Conservation (phyloP, 1,284 basidiomycete species). For the Ceratobasidium theobromae region DNA sequence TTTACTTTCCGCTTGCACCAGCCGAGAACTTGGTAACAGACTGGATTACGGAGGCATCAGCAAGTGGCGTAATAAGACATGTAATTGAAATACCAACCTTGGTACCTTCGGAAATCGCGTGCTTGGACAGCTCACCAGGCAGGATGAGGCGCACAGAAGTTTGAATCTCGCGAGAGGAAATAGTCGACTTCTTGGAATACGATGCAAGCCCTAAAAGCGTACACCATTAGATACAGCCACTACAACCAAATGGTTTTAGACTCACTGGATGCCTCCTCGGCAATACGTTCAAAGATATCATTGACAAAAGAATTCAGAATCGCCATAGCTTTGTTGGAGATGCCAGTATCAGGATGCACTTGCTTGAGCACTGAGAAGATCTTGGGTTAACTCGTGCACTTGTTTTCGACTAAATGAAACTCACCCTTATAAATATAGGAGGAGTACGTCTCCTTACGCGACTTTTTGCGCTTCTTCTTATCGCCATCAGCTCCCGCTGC, state of each 20-base stretch:
- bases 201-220: slow-evolving; percentile 64
- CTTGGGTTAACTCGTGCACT: slow-evolving; percentile 33
- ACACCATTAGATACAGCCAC: neutral
- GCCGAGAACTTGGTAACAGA: slow-evolving; percentile 57
- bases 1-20: slow-evolving; percentile 38
- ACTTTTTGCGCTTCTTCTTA: slow-evolving; percentile 62
- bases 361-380: slow-evolving; percentile 58
- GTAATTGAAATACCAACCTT: slow-evolving; percentile 45
- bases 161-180: slow-evolving; percentile 74
- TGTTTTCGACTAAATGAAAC: slow-evolving; percentile 35
- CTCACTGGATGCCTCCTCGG: slow-evolving; percentile 67
- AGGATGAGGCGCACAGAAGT: slow-evolving; percentile 71
- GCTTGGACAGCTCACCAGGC: slow-evolving; percentile 75
- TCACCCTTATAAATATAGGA: slow-evolving; percentile 70
- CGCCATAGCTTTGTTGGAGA: slow-evolving; percentile 75
- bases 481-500: slow-evolving; percentile 58
- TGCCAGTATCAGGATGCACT: slow-evolving; percentile 77
- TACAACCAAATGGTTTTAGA: slow-evolving; percentile 42
- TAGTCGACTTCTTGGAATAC: slow-evolving; percentile 75
- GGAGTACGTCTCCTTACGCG: slow-evolving; percentile 66
- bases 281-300: slow-evolving; percentile 73
- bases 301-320: slow-evolving; percentile 72
- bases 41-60: slow-evolving; percentile 38
- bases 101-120: slow-evolving; percentile 82
- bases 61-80: neutral